phyloP scores from a whole-genome alignment of 2,329 filamentous ascomycete genomes.

The Arthrobotrys conoides region DNA sequence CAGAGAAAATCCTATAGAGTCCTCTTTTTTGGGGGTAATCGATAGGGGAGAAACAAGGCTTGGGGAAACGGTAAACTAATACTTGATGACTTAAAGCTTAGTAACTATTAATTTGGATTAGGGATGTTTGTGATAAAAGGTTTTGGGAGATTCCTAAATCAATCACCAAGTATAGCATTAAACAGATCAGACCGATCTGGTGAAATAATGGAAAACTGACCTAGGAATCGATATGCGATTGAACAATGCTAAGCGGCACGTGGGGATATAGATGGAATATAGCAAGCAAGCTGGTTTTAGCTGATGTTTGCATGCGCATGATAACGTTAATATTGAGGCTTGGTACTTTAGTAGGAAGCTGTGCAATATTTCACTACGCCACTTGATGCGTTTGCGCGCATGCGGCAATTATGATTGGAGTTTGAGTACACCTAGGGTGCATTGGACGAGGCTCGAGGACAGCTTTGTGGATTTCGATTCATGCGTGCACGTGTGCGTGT shows the following conservation, averaged over 20 bases:
- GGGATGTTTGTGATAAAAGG: conserved; percentile 5
- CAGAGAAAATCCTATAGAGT: conserved; percentile 1
- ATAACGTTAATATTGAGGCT: no score
- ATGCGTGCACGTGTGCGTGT: neutral
- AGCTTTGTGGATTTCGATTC: neutral
- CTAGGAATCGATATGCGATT: neutral
- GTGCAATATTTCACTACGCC: neutral
- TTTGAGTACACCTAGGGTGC: neutral
- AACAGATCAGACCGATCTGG: neutral
- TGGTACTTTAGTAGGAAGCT: neutral
- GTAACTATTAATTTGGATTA: neutral
- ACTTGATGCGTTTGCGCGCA: neutral
- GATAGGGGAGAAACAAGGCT: conserved; percentile 16
- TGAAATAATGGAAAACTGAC: neutral
- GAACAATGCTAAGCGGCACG: neutral
- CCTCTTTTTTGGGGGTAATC: neutral
- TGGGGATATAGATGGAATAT: neutral
- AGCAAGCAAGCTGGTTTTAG: neutral
- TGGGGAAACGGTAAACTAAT: neutral
- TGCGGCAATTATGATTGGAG: neutral
- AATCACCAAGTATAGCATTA: conserved; percentile 16
- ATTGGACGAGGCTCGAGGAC: neutral
- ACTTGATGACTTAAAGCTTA: neutral
- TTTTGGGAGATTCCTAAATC: conserved; percentile 18
- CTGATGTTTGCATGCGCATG: neutral